Conservation (phyloP, 2,329 filamentous ascomycete genomes). For the Scleromitrula shiraiana region DNA sequence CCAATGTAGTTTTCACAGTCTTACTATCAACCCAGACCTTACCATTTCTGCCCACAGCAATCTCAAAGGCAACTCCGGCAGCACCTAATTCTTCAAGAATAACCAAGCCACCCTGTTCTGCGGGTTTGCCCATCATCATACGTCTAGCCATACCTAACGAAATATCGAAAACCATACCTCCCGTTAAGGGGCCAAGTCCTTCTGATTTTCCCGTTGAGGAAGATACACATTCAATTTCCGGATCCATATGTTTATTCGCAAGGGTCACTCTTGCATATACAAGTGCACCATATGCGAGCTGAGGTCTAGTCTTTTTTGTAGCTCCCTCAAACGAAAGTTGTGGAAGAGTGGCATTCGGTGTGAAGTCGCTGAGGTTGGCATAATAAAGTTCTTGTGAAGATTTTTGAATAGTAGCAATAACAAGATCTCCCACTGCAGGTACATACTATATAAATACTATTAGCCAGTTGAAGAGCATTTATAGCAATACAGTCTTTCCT, state of each 20-base stretch:
- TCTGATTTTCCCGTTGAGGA: conserved; percentile 80
- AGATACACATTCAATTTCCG: conserved; percentile 86
- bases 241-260: conserved; percentile 74
- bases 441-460: conserved; percentile 53
- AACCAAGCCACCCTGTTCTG: conserved; percentile 55
- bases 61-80: conserved; percentile 80
- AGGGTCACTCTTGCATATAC: conserved; percentile 82
- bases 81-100: conserved; percentile 71
- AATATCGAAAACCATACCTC: conserved; percentile 79
- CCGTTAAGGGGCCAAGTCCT: conserved; percentile 73
- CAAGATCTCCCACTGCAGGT: conserved; percentile 72
- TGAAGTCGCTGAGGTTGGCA: conserved; percentile 63
- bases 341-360: conserved; percentile 61
- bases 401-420: conserved; percentile 79
- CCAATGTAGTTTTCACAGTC: conserved; percentile 61
- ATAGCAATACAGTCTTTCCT: conserved; percentile 20
- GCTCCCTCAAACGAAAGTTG: conserved; percentile 91
- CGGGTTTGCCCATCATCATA: conserved; percentile 57
- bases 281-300: conserved; percentile 64
- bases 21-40: conserved; percentile 86
- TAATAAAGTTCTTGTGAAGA: conserved; percentile 70
- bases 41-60: conserved; percentile 88
- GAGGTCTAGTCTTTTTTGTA: conserved; percentile 82
- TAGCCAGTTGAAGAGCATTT: neutral
- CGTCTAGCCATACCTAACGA: conserved; percentile 76